Base-by-base conservation (phyloP, 306 rosid species). In the Dalbergia oliveri region DNA sequence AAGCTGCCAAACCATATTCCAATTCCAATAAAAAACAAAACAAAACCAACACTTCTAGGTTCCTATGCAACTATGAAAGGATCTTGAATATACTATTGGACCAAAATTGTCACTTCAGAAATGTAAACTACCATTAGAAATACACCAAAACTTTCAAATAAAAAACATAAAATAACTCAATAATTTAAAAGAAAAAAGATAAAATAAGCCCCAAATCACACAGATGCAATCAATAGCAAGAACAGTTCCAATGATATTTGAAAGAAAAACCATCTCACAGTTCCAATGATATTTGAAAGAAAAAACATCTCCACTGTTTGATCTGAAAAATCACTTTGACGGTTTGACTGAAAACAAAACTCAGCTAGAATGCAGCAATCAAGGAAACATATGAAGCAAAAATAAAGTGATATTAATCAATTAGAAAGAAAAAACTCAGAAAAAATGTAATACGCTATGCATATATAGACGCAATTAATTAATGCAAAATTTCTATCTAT, bases 271-370 rank as follows among this genome's bases (percentile, higher is more conserved):
- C 31, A 26, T 26, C 31, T 26, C 31, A 1, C 23, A 26, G 31
- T 26, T 26, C 31, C 31, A 26, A 26, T 26, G 31, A 26, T 26
- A 26, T 26, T 26, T 0, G 37, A 11, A 37, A n/a, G 19, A 11
- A 3, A 50, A 73, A 23, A 12, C 8, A 10, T 63, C 34, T 54
- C 4, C 14, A 50, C 6, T 76, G 31, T 51, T 66, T 54, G 41
- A 54, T 44, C 16, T 35, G n/a, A 0, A 65, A 77, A 66, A 77
- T 9, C 6, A 64, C 64, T 62, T 63, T 15, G 50, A 35, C 69
- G 31, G 31, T 26, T 1, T 26, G 31, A 26, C 31, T 15, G 16
- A 16, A 62, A 11, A 50, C n/a, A 50, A 50, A 50, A 16, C 5
- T 10, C 6, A 59, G 11, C 64, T 6, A 37, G 23, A 77, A 76